phyloP scores from a whole-genome alignment of 1,139 yeast genomes.

The Maudiozyma humilis region DNA sequence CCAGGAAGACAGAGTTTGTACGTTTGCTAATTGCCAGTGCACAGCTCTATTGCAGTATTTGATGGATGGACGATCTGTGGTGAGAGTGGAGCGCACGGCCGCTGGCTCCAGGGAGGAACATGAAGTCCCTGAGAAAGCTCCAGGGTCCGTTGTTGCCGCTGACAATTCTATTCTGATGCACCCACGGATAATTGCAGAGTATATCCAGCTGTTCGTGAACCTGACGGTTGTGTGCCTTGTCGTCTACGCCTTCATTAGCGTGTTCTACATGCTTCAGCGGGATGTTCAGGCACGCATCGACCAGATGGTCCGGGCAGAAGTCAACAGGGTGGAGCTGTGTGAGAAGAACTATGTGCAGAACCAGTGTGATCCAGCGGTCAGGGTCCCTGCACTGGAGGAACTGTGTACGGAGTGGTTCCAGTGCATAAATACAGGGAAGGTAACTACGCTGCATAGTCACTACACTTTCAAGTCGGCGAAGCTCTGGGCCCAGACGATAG shows the following conservation, averaged over 20 bases:
- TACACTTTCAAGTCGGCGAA: constrained; percentile 36
- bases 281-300: constrained; percentile 47
- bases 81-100: background rate
- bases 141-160: too few species aligned
- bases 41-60: too few species aligned
- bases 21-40: too few species aligned
- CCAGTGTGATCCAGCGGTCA: constrained; percentile 46
- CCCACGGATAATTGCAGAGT: constrained; percentile 24
- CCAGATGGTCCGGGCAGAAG: constrained; percentile 18
- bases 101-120: too few species aligned
- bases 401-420: constrained; percentile 53
- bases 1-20: too few species aligned
- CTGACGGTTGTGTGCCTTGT: constrained; percentile 38
- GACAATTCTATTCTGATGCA: background rate
- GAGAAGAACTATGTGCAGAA: constrained; percentile 44
- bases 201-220: constrained; percentile 47
- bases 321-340: constrained; percentile 43
- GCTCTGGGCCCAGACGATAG: constrained; percentile 56
- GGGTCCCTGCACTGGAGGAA: constrained; percentile 53
- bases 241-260: constrained; percentile 37
- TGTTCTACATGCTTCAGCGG: constrained; percentile 40
- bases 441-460: constrained; percentile 30
- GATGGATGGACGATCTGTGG: background rate
- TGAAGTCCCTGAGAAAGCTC: too few species aligned
- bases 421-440: constrained; percentile 52